phyloP scores from a whole-genome alignment of 805 yeast species.

The Suhomyces kilbournensis region DNA sequence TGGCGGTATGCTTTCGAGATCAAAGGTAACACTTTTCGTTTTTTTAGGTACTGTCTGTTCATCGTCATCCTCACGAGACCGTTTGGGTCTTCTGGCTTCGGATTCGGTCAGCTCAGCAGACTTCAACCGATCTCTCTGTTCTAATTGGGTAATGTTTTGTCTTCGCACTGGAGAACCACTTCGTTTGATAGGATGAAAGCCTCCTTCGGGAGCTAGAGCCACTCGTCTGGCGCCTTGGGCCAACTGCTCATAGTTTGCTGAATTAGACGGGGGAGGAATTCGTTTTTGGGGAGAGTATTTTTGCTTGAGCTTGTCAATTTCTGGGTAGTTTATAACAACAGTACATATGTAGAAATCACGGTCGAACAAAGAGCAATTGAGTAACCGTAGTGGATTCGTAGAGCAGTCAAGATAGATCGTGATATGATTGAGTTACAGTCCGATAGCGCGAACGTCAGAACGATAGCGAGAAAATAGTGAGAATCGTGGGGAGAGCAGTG shows the following conservation, averaged over 20 bases:
- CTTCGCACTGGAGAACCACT: conserved; percentile 10
- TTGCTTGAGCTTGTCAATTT: conserved; percentile 1
- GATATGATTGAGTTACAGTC: neutral
- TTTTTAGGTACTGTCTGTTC: neutral
- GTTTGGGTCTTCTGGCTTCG: neutral
- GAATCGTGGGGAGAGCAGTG: neutral
- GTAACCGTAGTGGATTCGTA: neutral
- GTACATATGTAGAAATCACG: neutral
- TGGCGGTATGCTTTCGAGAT: neutral
- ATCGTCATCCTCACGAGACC: neutral
- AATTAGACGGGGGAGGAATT: neutral
- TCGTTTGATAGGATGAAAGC: conserved; percentile 6
- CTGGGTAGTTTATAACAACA: neutral
- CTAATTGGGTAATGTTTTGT: conserved; percentile 5
- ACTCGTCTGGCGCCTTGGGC: neutral
- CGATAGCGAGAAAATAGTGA: neutral
- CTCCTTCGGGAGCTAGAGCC: neutral
- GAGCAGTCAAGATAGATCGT: neutral
- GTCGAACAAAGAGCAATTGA: neutral
- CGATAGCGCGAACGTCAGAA: neutral
- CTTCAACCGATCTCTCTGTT: neutral
- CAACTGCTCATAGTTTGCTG: neutral
- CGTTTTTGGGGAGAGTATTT: conserved; percentile 6
- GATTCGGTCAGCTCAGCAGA: neutral
- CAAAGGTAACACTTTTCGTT: neutral